These are phyloP conservation scores for Xanthoparmelia taractica DNA, from an alignment of 495 filamentous ascomycete species.

Conservation along the genomic window DNA sequence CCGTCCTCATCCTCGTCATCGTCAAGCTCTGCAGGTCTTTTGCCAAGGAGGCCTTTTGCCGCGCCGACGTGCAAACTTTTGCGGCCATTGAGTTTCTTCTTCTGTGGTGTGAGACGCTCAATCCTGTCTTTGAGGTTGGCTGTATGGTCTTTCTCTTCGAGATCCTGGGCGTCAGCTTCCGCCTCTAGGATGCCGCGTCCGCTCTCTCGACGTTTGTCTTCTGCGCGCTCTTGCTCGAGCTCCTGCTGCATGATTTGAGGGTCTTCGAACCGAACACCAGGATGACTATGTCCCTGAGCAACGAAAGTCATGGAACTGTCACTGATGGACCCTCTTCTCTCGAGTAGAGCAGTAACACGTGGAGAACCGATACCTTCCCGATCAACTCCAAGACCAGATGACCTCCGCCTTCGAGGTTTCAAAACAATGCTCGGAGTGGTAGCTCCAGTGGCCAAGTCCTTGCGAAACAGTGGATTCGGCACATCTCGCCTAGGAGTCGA, in stretches of 20 bases:
- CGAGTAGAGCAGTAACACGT: constrained; percentile 62
- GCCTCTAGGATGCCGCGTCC: constrained; percentile 46
- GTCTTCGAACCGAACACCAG: constrained; percentile 57
- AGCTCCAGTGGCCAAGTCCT: constrained; percentile 47
- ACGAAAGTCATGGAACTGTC: constrained; percentile 57
- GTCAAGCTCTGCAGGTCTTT: constrained; percentile 65
- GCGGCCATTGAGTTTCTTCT: constrained; percentile 55
- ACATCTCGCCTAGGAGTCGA: constrained; percentile 35
- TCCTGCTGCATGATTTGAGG: constrained; percentile 60
- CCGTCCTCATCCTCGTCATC: constrained; percentile 56
- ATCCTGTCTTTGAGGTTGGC: constrained; percentile 68
- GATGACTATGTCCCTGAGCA: constrained; percentile 38
- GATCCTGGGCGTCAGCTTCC: constrained; percentile 37
- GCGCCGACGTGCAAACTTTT: constrained; percentile 74
- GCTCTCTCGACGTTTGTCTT: constrained; percentile 56
- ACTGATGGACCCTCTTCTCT: constrained; percentile 63
- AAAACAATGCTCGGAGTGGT: constrained; percentile 57
- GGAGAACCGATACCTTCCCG: constrained; percentile 72
- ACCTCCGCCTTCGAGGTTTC: constrained; percentile 53
- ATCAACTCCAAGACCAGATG: constrained; percentile 69
- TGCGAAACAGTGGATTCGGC: constrained; percentile 29
- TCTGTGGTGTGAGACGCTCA: constrained; percentile 67
- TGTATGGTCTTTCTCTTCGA: constrained; percentile 52
- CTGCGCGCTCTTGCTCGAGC: constrained; percentile 57
- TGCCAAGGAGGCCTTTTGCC: constrained; percentile 66